Evolutionary conservation across 768 basidiomycete species (phyloP), one percentile per base, ranked within the genome.

Genomic region (Rhodosporidiobolus sp.): DNA sequence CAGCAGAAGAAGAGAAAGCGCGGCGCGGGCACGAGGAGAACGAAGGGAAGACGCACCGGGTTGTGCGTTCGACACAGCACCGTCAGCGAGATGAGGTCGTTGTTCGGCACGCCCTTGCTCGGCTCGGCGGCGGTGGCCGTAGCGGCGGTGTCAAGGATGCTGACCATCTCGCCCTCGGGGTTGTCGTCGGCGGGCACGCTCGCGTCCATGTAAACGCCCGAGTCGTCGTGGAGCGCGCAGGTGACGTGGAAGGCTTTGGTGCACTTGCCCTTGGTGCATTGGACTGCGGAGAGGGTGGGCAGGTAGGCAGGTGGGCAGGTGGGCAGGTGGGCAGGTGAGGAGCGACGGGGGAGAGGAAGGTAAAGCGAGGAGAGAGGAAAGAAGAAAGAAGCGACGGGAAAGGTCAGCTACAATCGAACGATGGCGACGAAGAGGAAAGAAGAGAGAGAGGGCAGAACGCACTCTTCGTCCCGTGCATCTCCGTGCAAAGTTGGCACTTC

Each of bases 251-350:
- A 96, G 0, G 94, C 91, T 79, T 90, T 91, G 19, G 90, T 85
- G 77, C 94, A 97, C 82, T 94, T 95, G 56, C 93, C 94, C 81
- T 91, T 92, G 24, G 91, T 91, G 79, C 94, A 97, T 79, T 97
- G 94, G 34, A 96, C 80, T 73, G 83, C 38, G 43, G 58, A 30
- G 28, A 2, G 22, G 45, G 58, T 12, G n/a, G 50, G 50, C 24
- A 16, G 58, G 24, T 8, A n/a, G n/a, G n/a, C n/a, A n/a, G n/a
- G n/a, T n/a, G n/a, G n/a, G n/a, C n/a, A n/a, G n/a, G n/a, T n/a
- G n/a, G n/a, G n/a, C n/a, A n/a, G n/a, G n/a, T n/a, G n/a, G n/a
- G n/a, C n/a, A n/a, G n/a, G n/a, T n/a, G n/a, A n/a, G n/a, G n/a
- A n/a, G n/a, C n/a, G n/a, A n/a, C n/a, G n/a, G n/a, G n/a, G n/a